phyloP scores from a whole-genome alignment of 2,329 filamentous ascomycete species.

The Phyllosticta capitalensis region DNA sequence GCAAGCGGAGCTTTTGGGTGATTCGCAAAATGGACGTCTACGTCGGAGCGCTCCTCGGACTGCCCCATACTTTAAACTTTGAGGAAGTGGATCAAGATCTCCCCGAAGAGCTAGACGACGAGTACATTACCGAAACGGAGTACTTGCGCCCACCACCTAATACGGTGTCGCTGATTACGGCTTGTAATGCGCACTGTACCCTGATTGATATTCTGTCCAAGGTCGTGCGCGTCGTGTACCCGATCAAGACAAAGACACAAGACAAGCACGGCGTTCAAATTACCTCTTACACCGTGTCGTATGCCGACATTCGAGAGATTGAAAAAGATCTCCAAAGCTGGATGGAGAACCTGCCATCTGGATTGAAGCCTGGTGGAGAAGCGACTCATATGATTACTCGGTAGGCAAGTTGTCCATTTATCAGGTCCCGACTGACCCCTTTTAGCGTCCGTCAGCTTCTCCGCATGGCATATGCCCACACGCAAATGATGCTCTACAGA shows the following conservation, averaged over 20 bases:
- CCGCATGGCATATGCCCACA: constrained; percentile 70
- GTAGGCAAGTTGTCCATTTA: constrained; percentile 37
- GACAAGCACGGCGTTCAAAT: constrained; percentile 21
- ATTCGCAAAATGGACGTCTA: constrained; percentile 44
- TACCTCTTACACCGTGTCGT: constrained; percentile 52
- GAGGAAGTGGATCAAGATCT: constrained; percentile 42
- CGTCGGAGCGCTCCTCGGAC: constrained; percentile 41
- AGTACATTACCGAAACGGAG: constrained; percentile 40
- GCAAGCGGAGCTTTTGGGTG: constrained; percentile 44
- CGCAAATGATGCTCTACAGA: constrained; percentile 73
- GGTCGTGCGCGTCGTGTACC: constrained; percentile 55
- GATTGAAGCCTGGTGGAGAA: constrained; percentile 70
- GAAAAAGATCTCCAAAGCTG: constrained; percentile 54
- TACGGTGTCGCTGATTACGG: constrained; percentile 47
- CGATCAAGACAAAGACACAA: constrained; percentile 41
- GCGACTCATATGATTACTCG: constrained; percentile 64
- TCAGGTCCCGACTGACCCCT: constrained; percentile 5
- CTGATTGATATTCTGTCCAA: constrained; percentile 50
- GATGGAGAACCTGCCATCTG: constrained; percentile 60
- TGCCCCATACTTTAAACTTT: constrained; percentile 39
- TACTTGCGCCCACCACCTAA: constrained; percentile 47
- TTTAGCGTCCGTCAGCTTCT: constrained; percentile 60
- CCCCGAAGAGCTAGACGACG: constrained; percentile 40
- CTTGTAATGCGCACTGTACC: constrained; percentile 50
- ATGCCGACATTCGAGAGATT: constrained; percentile 54